Conservation (phyloP, 805 yeast species). For the Suhomyces prunicola region DNA sequence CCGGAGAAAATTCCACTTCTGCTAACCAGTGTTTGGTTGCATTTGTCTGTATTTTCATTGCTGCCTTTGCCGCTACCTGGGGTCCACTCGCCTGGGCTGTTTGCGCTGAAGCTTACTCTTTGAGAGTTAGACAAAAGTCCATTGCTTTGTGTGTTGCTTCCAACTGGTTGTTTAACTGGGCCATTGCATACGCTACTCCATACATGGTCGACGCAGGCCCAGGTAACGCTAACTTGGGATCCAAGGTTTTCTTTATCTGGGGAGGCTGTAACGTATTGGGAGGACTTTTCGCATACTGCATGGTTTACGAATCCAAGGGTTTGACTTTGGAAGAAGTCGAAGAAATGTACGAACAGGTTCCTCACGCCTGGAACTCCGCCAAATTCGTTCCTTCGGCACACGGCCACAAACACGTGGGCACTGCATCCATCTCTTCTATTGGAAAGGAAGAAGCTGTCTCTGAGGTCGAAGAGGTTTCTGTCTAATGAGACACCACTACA, state of each 20-base stretch:
- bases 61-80: conserved; percentile 42
- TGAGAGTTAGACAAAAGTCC: conserved; percentile 39
- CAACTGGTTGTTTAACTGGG: conserved; percentile 44
- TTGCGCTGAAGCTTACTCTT: conserved; percentile 35
- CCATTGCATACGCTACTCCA: conserved; percentile 40
- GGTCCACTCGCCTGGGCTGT: conserved; percentile 42
- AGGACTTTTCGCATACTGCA: conserved; percentile 28
- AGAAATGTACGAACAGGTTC: conserved; percentile 34
- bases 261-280: conserved; percentile 39
- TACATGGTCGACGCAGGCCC: conserved; percentile 39
- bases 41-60: conserved; percentile 38
- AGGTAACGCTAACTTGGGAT: conserved; percentile 38
- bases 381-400: conserved; percentile 32
- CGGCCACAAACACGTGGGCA: conserved; percentile 30
- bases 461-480: conserved; percentile 29
- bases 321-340: conserved; percentile 42
- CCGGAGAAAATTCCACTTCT: conserved; percentile 27
- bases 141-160: conserved; percentile 40
- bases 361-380: conserved; percentile 32
- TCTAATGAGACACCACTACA: background rate
- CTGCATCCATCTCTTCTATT: conserved; percentile 12
- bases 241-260: conserved; percentile 43
- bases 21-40: conserved; percentile 36
- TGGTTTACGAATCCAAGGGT: conserved; percentile 41
- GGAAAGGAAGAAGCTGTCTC: conserved; percentile 25